A percentile compares a stretch with the other conserved stretches of the same genome.
phyloP scores from a whole-genome alignment of 352 stramenopile genomes.

The Phytophthora ramorum region DNA sequence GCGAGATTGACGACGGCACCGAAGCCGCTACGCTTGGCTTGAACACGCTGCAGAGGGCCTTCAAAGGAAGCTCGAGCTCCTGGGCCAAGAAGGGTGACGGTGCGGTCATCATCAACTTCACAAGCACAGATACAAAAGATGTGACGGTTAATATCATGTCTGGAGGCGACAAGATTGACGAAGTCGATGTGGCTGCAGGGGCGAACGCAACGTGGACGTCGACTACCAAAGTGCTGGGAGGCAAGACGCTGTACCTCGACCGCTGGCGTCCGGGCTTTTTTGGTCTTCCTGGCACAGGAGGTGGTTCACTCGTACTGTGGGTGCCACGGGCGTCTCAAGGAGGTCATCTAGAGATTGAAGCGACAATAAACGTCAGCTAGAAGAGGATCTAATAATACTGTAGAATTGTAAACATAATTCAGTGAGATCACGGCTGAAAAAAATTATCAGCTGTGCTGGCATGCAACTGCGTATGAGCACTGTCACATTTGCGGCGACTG shows the following conservation, averaged over 20 bases:
- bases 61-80: slow-evolving; percentile 40
- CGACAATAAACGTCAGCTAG: slow-evolving; percentile 59
- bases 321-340: slow-evolving; percentile 49
- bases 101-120: slow-evolving; percentile 48
- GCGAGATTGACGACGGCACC: slow-evolving; percentile 53
- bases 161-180: slow-evolving; percentile 45
- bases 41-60: slow-evolving; percentile 40
- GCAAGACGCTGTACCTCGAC: slow-evolving; percentile 78
- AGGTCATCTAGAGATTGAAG: slow-evolving; percentile 53
- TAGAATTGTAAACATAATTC: too few species aligned
- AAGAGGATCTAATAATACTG: too few species aligned
- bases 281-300: slow-evolving; percentile 59
- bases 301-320: slow-evolving; percentile 71
- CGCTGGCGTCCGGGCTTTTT: slow-evolving; percentile 68
- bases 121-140: slow-evolving; percentile 47
- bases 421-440: too few species aligned
- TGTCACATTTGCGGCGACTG: too few species aligned
- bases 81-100: slow-evolving; percentile 47
- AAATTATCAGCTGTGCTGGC: too few species aligned
- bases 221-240: slow-evolving; percentile 38
- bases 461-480: too few species aligned
- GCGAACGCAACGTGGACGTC: slow-evolving; percentile 42
- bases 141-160: slow-evolving; percentile 61
- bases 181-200: slow-evolving; percentile 46
- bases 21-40: slow-evolving; percentile 44